phyloP scores from a whole-genome alignment of 305 asterid genomes.

The Fraxinus floribunda region DNA sequence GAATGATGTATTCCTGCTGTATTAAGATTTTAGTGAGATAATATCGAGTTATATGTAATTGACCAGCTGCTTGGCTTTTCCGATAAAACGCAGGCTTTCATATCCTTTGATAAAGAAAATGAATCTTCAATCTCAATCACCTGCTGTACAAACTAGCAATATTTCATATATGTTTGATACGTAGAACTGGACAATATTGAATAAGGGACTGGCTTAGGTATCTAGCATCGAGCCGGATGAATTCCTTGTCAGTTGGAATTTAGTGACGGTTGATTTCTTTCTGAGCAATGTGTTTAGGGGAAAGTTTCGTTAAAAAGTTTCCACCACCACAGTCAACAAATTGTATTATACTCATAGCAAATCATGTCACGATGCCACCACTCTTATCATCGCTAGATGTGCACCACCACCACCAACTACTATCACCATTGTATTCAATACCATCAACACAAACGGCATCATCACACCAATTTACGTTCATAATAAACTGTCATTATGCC shows the following conservation, averaged over 20 bases:
- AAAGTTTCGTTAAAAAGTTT: too few relatives aligned
- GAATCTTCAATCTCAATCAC: background rate
- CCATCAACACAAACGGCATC: too few relatives aligned
- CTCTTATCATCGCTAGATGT: too few relatives aligned
- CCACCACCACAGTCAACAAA: too few relatives aligned
- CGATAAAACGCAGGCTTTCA: background rate
- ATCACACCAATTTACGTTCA: too few relatives aligned
- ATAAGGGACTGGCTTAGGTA: background rate
- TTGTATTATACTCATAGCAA: too few relatives aligned
- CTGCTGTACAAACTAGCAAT: background rate
- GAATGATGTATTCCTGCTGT: constrained; percentile 6
- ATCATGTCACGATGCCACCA: too few relatives aligned
- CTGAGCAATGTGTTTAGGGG: background rate
- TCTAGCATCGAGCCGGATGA: background rate
- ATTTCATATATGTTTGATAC: background rate
- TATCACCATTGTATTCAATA: too few relatives aligned
- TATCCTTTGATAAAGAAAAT: background rate
- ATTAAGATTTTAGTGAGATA: background rate
- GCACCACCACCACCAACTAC: too few relatives aligned
- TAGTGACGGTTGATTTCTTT: background rate
- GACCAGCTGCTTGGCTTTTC: background rate
- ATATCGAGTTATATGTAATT: background rate
- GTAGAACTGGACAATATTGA: background rate
- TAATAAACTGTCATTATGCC: too few relatives aligned
- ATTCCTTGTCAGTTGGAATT: background rate